phyloP scores from a whole-genome alignment of 2,329 filamentous ascomycete genomes.

The Alternaria infectoria region DNA sequence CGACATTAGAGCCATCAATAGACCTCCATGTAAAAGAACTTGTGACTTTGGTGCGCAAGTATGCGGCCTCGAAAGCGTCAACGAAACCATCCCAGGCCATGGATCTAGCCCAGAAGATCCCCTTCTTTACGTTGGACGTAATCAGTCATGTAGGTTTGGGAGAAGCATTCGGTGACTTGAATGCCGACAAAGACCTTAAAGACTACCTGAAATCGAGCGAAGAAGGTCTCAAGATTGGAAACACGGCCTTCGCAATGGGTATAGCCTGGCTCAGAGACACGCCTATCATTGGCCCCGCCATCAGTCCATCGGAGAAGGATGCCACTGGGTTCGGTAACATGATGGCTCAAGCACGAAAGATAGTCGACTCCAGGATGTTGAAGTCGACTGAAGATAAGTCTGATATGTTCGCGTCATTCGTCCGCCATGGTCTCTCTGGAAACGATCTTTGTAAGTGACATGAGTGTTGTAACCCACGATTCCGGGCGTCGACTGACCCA shows the following conservation, averaged over 20 bases:
- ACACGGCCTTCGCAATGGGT: conserved; percentile 36
- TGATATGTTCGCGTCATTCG: conserved; percentile 63
- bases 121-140: conserved; percentile 62
- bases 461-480: neutral
- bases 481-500: neutral
- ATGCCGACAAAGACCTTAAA: conserved; percentile 57
- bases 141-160: conserved; percentile 63
- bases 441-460: conserved; percentile 43
- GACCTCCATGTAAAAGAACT: conserved; percentile 57
- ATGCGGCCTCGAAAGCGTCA: conserved; percentile 33
- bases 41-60: conserved; percentile 59
- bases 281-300: conserved; percentile 33
- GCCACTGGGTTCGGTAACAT: conserved; percentile 37
- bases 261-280: conserved; percentile 31
- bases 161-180: conserved; percentile 59
- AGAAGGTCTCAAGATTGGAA: conserved; percentile 39
- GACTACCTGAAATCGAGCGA: conserved; percentile 54
- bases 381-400: conserved; percentile 50
- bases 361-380: conserved; percentile 52
- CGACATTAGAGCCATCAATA: conserved; percentile 57
- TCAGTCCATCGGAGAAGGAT: conserved; percentile 48
- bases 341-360: conserved; percentile 41
- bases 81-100: conserved; percentile 45
- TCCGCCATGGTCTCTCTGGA: conserved; percentile 52
- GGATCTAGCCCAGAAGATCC: conserved; percentile 57